Conservation (phyloP, 306 rosid species). For the Luffa aegyptiaca region DNA sequence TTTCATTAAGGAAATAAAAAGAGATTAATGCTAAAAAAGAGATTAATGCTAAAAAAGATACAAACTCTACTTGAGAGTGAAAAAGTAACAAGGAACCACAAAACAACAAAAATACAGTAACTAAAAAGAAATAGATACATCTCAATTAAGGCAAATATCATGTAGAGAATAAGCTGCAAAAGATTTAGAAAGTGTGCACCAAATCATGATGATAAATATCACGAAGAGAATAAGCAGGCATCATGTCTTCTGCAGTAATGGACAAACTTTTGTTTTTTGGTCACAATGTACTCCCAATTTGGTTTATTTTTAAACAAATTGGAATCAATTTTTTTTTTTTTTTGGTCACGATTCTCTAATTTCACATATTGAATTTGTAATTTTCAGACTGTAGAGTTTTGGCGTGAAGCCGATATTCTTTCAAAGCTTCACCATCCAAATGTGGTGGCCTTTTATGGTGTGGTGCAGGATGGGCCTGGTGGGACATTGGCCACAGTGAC, state of each 20-base stretch:
- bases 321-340: neutral
- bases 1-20: too few relatives aligned
- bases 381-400: conserved; percentile 65
- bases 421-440: conserved; percentile 88
- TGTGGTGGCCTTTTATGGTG: conserved; percentile 68
- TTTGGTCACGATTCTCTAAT: conserved; percentile 9
- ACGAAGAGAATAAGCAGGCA: neutral
- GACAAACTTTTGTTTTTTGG: neutral
- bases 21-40: too few relatives aligned
- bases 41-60: too few relatives aligned
- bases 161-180: too few relatives aligned
- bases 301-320: neutral
- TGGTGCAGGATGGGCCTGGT: conserved; percentile 69
- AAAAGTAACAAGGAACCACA: too few relatives aligned
- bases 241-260: neutral
- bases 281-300: neutral
- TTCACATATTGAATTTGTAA: neutral
- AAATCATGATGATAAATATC: too few relatives aligned
- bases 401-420: conserved; percentile 83
- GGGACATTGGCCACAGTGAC: conserved; percentile 80
- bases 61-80: too few relatives aligned
- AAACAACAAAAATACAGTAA: too few relatives aligned
- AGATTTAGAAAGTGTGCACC: too few relatives aligned
- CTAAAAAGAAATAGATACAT: too few relatives aligned
- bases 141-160: too few relatives aligned